These are phyloP conservation scores for Kalmanozyma brasiliensis DNA, from an alignment of 1,284 basidiomycete genomes.

Conservation along the genomic window DNA sequence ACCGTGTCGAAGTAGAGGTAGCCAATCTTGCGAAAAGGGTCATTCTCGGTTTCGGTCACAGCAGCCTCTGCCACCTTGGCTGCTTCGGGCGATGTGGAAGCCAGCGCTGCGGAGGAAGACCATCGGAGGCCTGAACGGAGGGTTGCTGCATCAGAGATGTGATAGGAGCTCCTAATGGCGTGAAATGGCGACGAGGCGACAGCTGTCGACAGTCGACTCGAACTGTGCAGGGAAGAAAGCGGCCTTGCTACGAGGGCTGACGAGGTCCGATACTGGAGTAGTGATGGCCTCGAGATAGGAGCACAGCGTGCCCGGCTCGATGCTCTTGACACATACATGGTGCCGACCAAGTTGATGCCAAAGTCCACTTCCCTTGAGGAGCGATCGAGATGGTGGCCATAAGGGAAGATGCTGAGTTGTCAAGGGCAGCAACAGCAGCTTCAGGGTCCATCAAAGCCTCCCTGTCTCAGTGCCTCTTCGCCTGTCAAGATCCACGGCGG, in stretches of 20 bases:
- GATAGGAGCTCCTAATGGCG: not conserved
- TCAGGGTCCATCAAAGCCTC: conserved; percentile 36
- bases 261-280: not conserved
- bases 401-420: too few species aligned
- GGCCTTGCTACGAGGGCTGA: conserved; percentile 3
- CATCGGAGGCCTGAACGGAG: conserved; percentile 9
- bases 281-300: not conserved
- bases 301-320: conserved; percentile 1
- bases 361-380: too few species aligned
- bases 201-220: not conserved
- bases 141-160: not conserved
- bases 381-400: too few species aligned
- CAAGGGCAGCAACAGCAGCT: too few species aligned
- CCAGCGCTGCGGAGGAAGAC: conserved; percentile 37
- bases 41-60: conserved; percentile 41
- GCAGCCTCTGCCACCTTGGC: conserved; percentile 47
- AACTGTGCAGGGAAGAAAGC: conserved; percentile 2
- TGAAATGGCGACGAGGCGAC: not conserved
- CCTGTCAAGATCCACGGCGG: not conserved
- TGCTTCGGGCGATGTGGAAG: conserved; percentile 45
- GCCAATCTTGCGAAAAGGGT: conserved; percentile 50
- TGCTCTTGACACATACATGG: conserved; percentile 24
- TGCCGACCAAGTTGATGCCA: not conserved
- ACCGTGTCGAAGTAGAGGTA: conserved; percentile 62
- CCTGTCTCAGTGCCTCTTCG: not conserved